These are phyloP conservation scores for Cryomyces antarcticus DNA, from an alignment of 495 filamentous ascomycete genomes.

Conservation along the genomic window DNA sequence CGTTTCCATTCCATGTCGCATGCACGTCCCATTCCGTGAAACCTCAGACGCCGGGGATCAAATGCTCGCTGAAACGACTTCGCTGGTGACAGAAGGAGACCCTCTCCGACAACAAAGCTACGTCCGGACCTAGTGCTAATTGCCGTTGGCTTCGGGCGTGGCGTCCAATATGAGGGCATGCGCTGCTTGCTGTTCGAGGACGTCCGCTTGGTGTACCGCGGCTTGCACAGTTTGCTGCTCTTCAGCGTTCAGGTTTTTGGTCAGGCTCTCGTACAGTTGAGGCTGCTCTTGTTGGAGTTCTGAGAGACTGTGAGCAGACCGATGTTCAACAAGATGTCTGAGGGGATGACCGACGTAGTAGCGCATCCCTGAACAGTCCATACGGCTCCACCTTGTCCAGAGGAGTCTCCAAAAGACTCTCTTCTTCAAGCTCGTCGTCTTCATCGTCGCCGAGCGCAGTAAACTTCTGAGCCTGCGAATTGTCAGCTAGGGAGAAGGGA, in stretches of 20 bases:
- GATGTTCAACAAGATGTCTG: slow-evolving; percentile 3
- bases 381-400: slow-evolving; percentile 92
- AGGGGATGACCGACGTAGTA: slow-evolving; percentile 45
- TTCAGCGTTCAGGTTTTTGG: slow-evolving; percentile 53
- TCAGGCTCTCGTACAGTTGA: slow-evolving; percentile 64
- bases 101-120: no score
- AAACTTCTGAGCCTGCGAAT: slow-evolving; percentile 57
- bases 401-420: slow-evolving; percentile 76
- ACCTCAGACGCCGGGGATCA: no score
- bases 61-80: no score
- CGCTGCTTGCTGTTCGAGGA: slow-evolving; percentile 20
- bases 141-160: no score
- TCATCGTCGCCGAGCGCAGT: slow-evolving; percentile 48
- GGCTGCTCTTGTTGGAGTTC: slow-evolving; percentile 81
- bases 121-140: no score
- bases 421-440: slow-evolving; percentile 82
- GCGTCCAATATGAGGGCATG: not conserved
- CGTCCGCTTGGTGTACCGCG: slow-evolving; percentile 65
- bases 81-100: no score
- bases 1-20: no score
- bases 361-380: slow-evolving; percentile 55
- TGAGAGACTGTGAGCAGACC: slow-evolving; percentile 14
- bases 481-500: no score
- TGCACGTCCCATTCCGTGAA: no score
- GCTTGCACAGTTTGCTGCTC: slow-evolving; percentile 65